Base-by-base conservation (phyloP, 2,329 filamentous ascomycete species). In the Trichophyton equinum region DNA sequence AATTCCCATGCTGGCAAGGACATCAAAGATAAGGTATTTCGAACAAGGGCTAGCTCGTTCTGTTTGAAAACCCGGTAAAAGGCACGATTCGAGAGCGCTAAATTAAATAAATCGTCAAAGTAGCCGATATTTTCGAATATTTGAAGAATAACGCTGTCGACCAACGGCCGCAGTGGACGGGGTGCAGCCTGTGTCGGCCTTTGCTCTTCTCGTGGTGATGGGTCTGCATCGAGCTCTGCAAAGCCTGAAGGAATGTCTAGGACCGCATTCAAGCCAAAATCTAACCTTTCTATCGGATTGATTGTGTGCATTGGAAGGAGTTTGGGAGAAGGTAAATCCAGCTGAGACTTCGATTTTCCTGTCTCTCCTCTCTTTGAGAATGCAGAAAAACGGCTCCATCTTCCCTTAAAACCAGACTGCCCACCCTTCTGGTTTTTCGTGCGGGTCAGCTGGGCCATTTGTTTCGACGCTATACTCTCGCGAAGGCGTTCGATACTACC, bases 1-100 rank as follows among this genome's bases (percentile, higher is more conserved):
- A 82, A 73, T 65, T 85, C 83, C 81, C 81, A 85, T 0, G 81
- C 82, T 1, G 83, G 76, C 4, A 81, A 76, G 1, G 81, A 84
- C 73, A 79, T 78, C 55, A 77, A 79, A 58, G 74, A 77, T 2
- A 82, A 68, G 0, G 80, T 76, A 4, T 70, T 72, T 57, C 79
- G 80, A 60, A 84, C 77, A 2, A 85, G 72, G 0, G 73, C 68
- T 55, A 84, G 71, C 65, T 85, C 81, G 65, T 84, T 75, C 20
- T 75, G 72, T 67, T 84, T 83, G 71, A 82, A 85, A 0, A 82
- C 76, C 2, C 73, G 73, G 65, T 83, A 83, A 70, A 84, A 84
- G 20, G 78, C 79, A 56, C 74, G 76, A 67, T 81, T 83, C 55
- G 83, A 74, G 6, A 79, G 70, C 3, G 80, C 81, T 3, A 79